These are phyloP conservation scores for Lecanicillium sp. DNA, from an alignment of 2,329 filamentous ascomycete species.

Conservation along the genomic window DNA sequence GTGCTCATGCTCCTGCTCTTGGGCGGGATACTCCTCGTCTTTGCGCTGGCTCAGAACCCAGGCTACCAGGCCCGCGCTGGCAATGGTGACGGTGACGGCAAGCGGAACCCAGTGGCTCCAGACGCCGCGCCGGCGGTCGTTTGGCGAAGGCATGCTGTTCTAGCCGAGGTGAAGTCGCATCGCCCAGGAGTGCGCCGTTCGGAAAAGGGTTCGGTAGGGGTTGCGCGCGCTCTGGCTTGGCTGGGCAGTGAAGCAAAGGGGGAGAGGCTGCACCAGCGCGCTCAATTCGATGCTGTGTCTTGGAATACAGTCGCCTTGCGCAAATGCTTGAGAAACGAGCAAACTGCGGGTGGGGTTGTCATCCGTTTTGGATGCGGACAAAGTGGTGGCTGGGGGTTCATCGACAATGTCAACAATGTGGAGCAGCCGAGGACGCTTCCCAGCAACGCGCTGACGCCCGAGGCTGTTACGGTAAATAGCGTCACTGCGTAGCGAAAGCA, in stretches of 20 bases:
- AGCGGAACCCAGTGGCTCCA: conserved; percentile 87
- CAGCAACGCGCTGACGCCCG: conserved; percentile 23
- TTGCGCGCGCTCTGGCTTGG: background rate
- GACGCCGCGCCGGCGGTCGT: conserved; percentile 46
- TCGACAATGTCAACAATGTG: conserved; percentile 20
- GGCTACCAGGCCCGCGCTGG: conserved; percentile 76
- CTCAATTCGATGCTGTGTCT: conserved; percentile 6
- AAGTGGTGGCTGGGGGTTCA: conserved; percentile 19
- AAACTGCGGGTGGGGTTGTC: conserved; percentile 14
- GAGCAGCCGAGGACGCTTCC: conserved; percentile 15
- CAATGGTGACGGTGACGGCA: conserved; percentile 77
- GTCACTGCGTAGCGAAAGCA: conserved; percentile 7
- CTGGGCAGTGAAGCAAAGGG: background rate
- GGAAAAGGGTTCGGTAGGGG: background rate
- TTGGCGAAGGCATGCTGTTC: conserved; percentile 8
- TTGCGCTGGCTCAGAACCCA: conserved; percentile 92
- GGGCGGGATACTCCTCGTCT: conserved; percentile 59
- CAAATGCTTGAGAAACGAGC: conserved; percentile 9
- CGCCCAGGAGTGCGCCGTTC: conserved; percentile 60
- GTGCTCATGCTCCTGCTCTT: conserved; percentile 38
- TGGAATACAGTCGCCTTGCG: conserved; percentile 5
- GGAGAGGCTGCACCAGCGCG: background rate
- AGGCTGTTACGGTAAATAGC: conserved; percentile 30
- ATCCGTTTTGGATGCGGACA: conserved; percentile 16
- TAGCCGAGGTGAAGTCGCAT: conserved; percentile 46